phyloP scores from a whole-genome alignment of 2,329 filamentous ascomycete genomes.

The Neonectria neomacrospora region DNA sequence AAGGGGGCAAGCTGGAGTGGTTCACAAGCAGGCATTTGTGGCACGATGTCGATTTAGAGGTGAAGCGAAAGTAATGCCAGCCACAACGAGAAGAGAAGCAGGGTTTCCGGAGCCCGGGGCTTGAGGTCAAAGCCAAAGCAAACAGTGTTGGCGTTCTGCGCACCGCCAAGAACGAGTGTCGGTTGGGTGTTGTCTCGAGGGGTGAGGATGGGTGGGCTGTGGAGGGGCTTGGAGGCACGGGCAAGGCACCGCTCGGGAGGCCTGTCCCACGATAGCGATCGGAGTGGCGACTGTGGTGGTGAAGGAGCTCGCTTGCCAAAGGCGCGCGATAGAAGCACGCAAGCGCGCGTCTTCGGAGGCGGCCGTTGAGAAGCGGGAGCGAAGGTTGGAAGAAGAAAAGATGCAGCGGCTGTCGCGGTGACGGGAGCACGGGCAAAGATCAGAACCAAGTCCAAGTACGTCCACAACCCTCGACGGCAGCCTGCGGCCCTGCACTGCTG shows the following conservation, averaged over 20 bases:
- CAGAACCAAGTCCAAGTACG: constrained; percentile 27
- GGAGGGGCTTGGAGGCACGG: constrained; percentile 21
- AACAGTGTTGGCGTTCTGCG: constrained; percentile 19
- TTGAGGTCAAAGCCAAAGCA: constrained; percentile 9
- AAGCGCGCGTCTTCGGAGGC: constrained; percentile 31
- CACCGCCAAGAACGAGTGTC: constrained; percentile 27
- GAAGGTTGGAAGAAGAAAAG: constrained; percentile 36
- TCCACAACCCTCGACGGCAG: constrained; percentile 19
- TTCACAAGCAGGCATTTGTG: constrained; percentile 31
- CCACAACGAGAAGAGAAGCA: constrained; percentile 26
- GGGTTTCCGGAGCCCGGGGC: constrained; percentile 11
- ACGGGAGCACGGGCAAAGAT: constrained; percentile 22
- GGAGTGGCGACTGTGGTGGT: constrained; percentile 5
- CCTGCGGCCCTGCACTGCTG: constrained; percentile 19
- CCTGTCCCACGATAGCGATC: constrained; percentile 23
- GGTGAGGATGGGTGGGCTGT: constrained; percentile 16
- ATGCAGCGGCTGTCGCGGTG: constrained; percentile 26
- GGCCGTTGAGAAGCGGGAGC: constrained; percentile 32
- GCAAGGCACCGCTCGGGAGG: constrained; percentile 11
- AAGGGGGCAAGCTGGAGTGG: constrained; percentile 20
- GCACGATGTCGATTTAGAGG: constrained; percentile 19
- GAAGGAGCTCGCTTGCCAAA: constrained; percentile 30
- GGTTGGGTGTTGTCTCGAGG: constrained; percentile 24
- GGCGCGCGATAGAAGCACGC: constrained; percentile 31
- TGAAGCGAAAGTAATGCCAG: constrained; percentile 30